Conservation (phyloP, 352 stramenopile species). For the Globisporangium spinosum region DNA sequence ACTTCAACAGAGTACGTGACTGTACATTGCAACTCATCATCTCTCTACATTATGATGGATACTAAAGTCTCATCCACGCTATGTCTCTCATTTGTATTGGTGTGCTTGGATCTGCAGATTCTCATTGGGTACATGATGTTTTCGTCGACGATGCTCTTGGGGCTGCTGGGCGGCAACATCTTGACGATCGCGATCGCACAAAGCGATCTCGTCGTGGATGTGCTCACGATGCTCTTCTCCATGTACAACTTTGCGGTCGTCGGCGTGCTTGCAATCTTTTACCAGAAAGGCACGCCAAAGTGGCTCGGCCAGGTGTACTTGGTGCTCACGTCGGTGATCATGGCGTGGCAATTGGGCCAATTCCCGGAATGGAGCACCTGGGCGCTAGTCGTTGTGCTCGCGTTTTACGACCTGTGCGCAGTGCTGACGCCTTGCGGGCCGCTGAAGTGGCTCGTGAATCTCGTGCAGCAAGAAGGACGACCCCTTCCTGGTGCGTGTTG, state of each 20-base stretch:
- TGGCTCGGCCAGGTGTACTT: constrained; percentile 94
- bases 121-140: constrained; percentile 90
- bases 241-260: constrained; percentile 93
- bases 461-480: constrained; percentile 90
- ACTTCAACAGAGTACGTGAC: constrained; percentile 64
- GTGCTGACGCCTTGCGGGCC: constrained; percentile 98
- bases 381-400: constrained; percentile 92
- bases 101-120: constrained; percentile 30
- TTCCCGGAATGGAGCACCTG: constrained; percentile 95
- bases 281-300: constrained; percentile 77
- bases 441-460: constrained; percentile 93
- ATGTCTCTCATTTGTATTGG: not conserved
- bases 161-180: constrained; percentile 84
- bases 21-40: not conserved
- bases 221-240: constrained; percentile 60
- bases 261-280: constrained; percentile 88
- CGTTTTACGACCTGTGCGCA: constrained; percentile 98
- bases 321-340: constrained; percentile 95
- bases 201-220: constrained; percentile 59
- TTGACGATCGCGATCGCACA: constrained; percentile 64
- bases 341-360: constrained; percentile 97
- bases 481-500: constrained; percentile 77
- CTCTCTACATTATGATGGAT: not conserved
- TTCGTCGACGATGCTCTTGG: constrained; percentile 83
- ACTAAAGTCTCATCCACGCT: not conserved